These are phyloP conservation scores for Penicillium brasilianum DNA, from an alignment of 2,329 filamentous ascomycete species.

Conservation along the genomic window DNA sequence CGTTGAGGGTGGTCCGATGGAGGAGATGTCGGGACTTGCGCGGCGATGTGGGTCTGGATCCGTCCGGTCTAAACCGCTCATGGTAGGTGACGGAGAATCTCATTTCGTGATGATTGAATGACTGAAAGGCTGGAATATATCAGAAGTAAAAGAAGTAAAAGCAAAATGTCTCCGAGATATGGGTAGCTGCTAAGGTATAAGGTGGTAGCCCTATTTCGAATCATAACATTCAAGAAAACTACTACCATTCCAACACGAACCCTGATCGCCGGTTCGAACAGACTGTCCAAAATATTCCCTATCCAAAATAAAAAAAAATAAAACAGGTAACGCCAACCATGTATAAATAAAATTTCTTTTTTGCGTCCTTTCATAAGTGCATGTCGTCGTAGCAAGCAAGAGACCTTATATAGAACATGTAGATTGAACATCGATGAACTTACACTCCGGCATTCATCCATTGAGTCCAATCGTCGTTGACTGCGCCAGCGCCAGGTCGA, in stretches of 20 bases:
- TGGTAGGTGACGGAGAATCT: constrained; percentile 1
- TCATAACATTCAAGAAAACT: neutral
- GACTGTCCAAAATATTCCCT: neutral
- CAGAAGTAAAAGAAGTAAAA: neutral
- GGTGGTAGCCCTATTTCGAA: neutral
- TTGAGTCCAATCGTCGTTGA: constrained; percentile 46
- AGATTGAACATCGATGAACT: neutral
- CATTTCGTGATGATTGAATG: neutral
- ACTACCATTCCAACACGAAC: neutral
- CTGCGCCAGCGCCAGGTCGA: constrained; percentile 31
- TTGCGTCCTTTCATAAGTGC: constrained; percentile 27
- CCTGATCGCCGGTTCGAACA: neutral
- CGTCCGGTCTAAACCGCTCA: constrained; percentile 21
- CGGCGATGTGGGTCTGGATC: constrained; percentile 16
- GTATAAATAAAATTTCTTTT: constrained; percentile 27
- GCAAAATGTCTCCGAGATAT: neutral
- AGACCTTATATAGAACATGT: neutral
- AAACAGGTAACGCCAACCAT: constrained; percentile 26
- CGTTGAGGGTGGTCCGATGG: constrained; percentile 6
- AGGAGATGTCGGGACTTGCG: constrained; percentile 9
- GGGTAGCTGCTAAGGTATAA: neutral
- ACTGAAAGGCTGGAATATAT: no score
- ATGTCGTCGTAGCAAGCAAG: constrained; percentile 29
- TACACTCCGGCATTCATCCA: constrained; percentile 44
- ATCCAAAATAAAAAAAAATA: constrained; percentile 6